Evolutionary conservation across 768 basidiomycete genomes (phyloP).

Genomic region (Amanita subjunquillea): DNA sequence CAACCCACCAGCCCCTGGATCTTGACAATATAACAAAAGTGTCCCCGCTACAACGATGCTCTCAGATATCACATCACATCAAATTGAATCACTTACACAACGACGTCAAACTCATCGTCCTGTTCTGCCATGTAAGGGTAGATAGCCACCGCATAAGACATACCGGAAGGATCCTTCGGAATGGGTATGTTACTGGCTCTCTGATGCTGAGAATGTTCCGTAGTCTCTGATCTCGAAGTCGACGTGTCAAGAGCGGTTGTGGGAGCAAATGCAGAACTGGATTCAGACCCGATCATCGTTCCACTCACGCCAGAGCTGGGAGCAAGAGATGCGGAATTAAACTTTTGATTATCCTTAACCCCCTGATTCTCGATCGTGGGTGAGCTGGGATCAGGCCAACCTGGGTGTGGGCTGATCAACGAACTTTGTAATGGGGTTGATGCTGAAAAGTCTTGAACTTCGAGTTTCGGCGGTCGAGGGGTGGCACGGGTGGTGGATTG

Average conservation of each 20-base stretch:
- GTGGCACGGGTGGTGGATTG: constrained; percentile 25
- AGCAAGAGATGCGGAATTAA: neutral
- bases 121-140: constrained; percentile 99
- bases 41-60: constrained; percentile 51
- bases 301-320: neutral
- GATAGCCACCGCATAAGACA: constrained; percentile 95
- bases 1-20: constrained; percentile 99
- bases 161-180: constrained; percentile 38
- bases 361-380: constrained; percentile 31
- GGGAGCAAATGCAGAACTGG: neutral
- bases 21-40: constrained; percentile 90
- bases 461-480: constrained; percentile 58
- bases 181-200: constrained; percentile 13
- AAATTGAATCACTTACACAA: constrained; percentile 55
- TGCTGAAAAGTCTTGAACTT: constrained; percentile 52
- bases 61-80: neutral
- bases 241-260: constrained; percentile 1
- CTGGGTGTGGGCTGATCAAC: constrained; percentile 53
- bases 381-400: constrained; percentile 69
- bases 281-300: constrained; percentile 6
- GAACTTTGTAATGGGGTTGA: constrained; percentile 43
- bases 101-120: constrained; percentile 97
- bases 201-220: constrained; percentile 4
- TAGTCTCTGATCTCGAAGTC: neutral
- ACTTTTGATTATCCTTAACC: neutral